These are phyloP conservation scores for Saccharum officinarum DNA, from an alignment of 176 grass and related monocot species.

Conservation along the genomic window DNA sequence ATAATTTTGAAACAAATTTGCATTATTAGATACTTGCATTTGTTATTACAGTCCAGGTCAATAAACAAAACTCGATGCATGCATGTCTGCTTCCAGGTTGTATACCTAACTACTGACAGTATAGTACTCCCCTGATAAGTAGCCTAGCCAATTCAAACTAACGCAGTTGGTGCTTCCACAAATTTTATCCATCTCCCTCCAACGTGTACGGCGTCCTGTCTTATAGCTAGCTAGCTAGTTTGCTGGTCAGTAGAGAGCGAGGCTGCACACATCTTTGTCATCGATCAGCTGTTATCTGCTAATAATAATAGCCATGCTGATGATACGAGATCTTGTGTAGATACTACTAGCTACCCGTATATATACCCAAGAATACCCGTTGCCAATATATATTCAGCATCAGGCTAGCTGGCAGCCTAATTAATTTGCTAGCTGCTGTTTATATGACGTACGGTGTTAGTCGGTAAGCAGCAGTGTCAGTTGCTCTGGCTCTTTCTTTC, in stretches of 20 bases:
- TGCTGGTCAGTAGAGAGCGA: neutral
- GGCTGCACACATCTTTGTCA: no score
- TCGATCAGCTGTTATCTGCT: neutral
- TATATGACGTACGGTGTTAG: neutral
- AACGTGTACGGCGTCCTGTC: neutral
- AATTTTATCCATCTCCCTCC: neutral
- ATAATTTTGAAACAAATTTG: neutral
- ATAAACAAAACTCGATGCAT: neutral
- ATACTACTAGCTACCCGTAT: neutral
- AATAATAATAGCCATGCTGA: neutral
- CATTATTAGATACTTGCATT: neutral
- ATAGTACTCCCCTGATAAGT: no score
- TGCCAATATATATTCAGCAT: neutral
- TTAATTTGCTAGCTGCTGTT: neutral
- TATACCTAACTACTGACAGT: neutral
- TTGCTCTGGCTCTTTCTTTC: neutral
- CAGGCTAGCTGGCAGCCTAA: neutral
- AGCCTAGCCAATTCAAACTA: neutral
- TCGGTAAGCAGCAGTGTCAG: slow-evolving; percentile 30
- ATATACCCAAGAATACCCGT: no score
- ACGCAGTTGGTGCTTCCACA: neutral
- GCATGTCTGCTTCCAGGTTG: neutral
- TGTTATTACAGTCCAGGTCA: neutral
- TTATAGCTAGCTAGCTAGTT: neutral
- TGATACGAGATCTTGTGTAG: neutral